These are phyloP conservation scores for Nothophoma quercina DNA, from an alignment of 2,329 filamentous ascomycete genomes.

Conservation along the genomic window DNA sequence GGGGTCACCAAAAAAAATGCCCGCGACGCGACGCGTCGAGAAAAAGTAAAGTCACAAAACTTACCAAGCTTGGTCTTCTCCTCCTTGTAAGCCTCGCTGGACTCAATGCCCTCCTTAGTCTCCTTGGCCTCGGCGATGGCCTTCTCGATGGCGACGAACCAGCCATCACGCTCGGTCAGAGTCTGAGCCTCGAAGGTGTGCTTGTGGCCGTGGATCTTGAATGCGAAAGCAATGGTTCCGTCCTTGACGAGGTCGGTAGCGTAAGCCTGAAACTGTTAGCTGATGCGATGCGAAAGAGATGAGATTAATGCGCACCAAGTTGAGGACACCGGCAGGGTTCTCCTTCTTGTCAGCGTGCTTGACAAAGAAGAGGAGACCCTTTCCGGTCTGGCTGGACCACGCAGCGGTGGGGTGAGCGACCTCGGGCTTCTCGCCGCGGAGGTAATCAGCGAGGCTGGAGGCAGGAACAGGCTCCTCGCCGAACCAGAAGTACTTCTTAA, in stretches of 20 bases:
- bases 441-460: slow-evolving; percentile 77
- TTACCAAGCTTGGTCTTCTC: slow-evolving; percentile 75
- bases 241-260: slow-evolving; percentile 77
- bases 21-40: slow-evolving; percentile 30
- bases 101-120: slow-evolving; percentile 73
- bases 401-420: slow-evolving; percentile 81
- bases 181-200: slow-evolving; percentile 87
- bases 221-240: slow-evolving; percentile 81
- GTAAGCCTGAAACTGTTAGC: slow-evolving; percentile 63
- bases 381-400: slow-evolving; percentile 93
- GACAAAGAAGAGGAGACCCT: slow-evolving; percentile 91
- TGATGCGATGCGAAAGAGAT: background rate
- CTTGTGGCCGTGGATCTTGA: slow-evolving; percentile 87
- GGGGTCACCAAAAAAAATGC: slow-evolving; percentile 30
- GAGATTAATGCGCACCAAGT: slow-evolving; percentile 69
- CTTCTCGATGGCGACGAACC: slow-evolving; percentile 83
- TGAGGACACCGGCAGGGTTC: slow-evolving; percentile 80
- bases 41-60: slow-evolving; percentile 39
- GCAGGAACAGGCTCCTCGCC: slow-evolving; percentile 73
- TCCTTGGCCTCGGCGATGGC: slow-evolving; percentile 71
- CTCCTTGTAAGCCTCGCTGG: slow-evolving; percentile 88
- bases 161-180: slow-evolving; percentile 71
- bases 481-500: slow-evolving; percentile 85
- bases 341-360: slow-evolving; percentile 85
- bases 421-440: slow-evolving; percentile 86